These are phyloP conservation scores for Aspergillus uvarum DNA, from an alignment of 2,329 filamentous ascomycete species.

Conservation along the genomic window DNA sequence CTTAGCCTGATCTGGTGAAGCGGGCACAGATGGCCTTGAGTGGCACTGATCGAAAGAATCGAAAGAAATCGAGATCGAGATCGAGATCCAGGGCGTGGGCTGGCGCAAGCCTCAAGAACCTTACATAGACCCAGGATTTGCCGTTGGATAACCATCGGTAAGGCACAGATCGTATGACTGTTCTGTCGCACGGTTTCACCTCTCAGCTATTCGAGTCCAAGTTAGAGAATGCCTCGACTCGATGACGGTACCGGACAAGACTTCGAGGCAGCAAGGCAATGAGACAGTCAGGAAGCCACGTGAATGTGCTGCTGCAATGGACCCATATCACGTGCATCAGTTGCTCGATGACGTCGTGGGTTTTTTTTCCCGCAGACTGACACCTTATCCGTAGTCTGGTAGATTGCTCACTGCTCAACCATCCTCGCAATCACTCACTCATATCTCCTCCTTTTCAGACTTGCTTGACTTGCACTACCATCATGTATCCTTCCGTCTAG, in stretches of 20 bases:
- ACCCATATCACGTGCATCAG: background rate
- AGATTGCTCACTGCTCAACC: background rate
- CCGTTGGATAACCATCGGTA: constrained; percentile 5
- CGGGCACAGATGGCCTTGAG: background rate
- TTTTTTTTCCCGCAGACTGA: background rate
- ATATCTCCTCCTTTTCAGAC: too few relatives aligned
- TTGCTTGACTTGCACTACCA: background rate
- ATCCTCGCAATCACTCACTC: background rate
- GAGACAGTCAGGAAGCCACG: background rate
- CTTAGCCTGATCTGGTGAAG: background rate
- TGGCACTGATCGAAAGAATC: background rate
- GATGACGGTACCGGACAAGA: background rate
- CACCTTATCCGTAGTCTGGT: background rate
- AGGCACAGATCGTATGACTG: background rate
- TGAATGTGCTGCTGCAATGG: background rate
- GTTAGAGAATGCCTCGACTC: background rate
- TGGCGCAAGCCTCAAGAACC: constrained; percentile 22
- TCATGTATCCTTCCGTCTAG: background rate
- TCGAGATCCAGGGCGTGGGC: constrained; percentile 17
- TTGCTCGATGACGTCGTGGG: constrained; percentile 1
- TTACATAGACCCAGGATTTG: constrained; percentile 17
- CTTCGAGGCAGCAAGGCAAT: background rate
- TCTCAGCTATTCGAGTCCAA: background rate
- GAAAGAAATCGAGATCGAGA: background rate
- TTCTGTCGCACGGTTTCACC: background rate